Conservation (phyloP, 148 eudicot genomes). For the Cornus florida region DNA sequence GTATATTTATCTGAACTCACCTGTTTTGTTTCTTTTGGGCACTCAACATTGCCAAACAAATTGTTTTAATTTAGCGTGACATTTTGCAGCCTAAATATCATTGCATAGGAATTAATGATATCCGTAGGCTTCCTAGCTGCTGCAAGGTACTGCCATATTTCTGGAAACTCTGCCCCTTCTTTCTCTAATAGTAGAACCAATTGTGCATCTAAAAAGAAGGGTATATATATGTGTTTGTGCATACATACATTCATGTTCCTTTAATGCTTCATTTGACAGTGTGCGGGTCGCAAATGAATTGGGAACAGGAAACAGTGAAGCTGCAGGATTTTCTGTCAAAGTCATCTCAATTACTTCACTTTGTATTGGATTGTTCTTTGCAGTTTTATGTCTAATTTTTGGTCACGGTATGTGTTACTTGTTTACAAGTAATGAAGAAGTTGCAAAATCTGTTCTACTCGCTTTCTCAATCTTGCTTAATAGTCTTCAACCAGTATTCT, state of each 20-base stretch:
- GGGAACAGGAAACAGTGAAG: constrained; percentile 66
- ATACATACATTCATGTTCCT: too few relatives aligned
- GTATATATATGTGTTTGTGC: too few relatives aligned
- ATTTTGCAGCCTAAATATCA: constrained; percentile 60
- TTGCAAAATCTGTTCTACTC: constrained; percentile 36
- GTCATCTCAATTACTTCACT: constrained; percentile 54
- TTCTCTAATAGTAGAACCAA: not conserved
- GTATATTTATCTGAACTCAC: constrained; percentile 17
- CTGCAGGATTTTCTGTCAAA: constrained; percentile 64
- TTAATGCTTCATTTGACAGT: constrained; percentile 29
- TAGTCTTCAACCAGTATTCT: constrained; percentile 45
- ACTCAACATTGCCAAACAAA: not conserved
- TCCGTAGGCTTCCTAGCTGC: constrained; percentile 73
- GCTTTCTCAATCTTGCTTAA: constrained; percentile 42
- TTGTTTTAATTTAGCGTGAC: not conserved
- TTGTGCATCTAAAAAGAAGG: too few relatives aligned
- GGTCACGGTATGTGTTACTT: constrained; percentile 27
- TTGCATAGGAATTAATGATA: constrained; percentile 64
- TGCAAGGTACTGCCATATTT: constrained; percentile 37
- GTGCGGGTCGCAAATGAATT: constrained; percentile 80
- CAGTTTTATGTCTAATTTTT: constrained; percentile 30
- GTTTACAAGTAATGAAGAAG: constrained; percentile 42
- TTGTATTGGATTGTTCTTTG: constrained; percentile 46
- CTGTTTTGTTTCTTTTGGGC: not conserved
- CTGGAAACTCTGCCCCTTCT: not conserved